Conservation (phyloP, 1,284 basidiomycete species). For the Ustilago hordei region DNA sequence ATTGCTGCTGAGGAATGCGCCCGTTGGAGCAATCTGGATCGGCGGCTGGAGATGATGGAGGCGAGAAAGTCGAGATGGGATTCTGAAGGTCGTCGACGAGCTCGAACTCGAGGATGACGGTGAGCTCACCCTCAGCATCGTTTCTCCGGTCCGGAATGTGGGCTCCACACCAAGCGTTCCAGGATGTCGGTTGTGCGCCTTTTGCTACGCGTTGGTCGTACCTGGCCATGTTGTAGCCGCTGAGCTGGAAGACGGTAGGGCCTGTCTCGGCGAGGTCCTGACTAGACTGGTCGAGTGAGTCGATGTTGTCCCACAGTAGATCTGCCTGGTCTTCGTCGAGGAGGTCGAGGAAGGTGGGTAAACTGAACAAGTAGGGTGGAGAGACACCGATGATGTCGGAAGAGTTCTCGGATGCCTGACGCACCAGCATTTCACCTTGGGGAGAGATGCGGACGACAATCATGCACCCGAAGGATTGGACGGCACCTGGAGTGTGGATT, state of each 20-base stretch:
- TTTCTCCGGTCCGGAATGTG: slow-evolving; percentile 71
- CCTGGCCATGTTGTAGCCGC: slow-evolving; percentile 74
- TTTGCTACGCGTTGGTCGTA: slow-evolving; percentile 70
- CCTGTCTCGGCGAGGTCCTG: slow-evolving; percentile 71
- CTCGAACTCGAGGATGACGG: slow-evolving; percentile 80
- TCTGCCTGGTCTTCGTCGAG: slow-evolving; percentile 80
- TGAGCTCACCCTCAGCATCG: slow-evolving; percentile 39
- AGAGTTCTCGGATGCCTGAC: slow-evolving; percentile 85
- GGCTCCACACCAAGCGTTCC: slow-evolving; percentile 87
- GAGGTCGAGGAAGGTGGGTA: slow-evolving; percentile 81
- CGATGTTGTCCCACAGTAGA: slow-evolving; percentile 81
- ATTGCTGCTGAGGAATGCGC: neutral
- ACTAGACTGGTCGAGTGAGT: slow-evolving; percentile 75
- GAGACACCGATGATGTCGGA: slow-evolving; percentile 80
- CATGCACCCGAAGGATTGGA: slow-evolving; percentile 87
- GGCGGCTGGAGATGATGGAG: slow-evolving; percentile 36
- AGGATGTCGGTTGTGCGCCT: slow-evolving; percentile 72
- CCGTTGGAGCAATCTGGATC: slow-evolving; percentile 56
- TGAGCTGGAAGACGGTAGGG: slow-evolving; percentile 76
- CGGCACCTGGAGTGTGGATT: slow-evolving; percentile 84
- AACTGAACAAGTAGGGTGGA: slow-evolving; percentile 80
- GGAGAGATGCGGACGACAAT: slow-evolving; percentile 79
- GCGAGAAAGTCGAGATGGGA: slow-evolving; percentile 72
- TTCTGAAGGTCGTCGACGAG: slow-evolving; percentile 80
- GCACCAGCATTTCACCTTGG: slow-evolving; percentile 77